A percentile compares a stretch with the other conserved stretches of the same genome.
Evolutionary conservation across 2,329 filamentous ascomycete species (phyloP).

Genomic region (Chaetomium sp.): DNA sequence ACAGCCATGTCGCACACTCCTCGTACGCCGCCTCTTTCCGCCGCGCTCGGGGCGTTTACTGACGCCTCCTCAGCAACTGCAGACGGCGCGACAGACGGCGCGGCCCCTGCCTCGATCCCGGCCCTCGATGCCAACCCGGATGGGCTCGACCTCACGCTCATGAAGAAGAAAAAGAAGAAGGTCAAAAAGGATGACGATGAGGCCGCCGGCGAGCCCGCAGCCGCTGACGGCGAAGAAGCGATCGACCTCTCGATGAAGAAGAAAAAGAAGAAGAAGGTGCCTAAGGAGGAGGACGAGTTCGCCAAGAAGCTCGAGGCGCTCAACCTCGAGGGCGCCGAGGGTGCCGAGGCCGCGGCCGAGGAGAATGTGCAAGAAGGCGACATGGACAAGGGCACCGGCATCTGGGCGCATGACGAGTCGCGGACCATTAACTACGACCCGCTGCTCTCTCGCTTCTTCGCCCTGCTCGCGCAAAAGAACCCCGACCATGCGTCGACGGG

Average conservation of each 20-base stretch:
- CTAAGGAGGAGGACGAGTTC: conserved; percentile 36
- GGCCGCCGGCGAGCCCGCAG: conserved; percentile 41
- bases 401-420: conserved; percentile 78
- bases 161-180: conserved; percentile 82
- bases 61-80: conserved; percentile 42
- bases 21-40: conserved; percentile 55
- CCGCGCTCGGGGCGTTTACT: conserved; percentile 51
- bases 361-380: conserved; percentile 62
- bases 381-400: conserved; percentile 79
- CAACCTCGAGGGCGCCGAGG: conserved; percentile 51
- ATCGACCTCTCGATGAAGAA: conserved; percentile 50
- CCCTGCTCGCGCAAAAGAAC: conserved; percentile 89
- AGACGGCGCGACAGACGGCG: conserved; percentile 40
- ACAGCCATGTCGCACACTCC: conserved; percentile 74
- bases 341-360: conserved; percentile 40
- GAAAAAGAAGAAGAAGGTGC: conserved; percentile 76
- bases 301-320: conserved; percentile 28
- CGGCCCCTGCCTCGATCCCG: conserved; percentile 49
- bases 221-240: conserved; percentile 44
- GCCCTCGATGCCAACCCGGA: conserved; percentile 50
- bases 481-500: conserved; percentile 87
- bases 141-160: conserved; percentile 43
- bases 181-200: conserved; percentile 40
- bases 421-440: conserved; percentile 76
- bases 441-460: conserved; percentile 89